Evolutionary conservation across 129 eudicot genomes (phyloP).

Genomic region (Helichrysum umbraculigerum): DNA sequence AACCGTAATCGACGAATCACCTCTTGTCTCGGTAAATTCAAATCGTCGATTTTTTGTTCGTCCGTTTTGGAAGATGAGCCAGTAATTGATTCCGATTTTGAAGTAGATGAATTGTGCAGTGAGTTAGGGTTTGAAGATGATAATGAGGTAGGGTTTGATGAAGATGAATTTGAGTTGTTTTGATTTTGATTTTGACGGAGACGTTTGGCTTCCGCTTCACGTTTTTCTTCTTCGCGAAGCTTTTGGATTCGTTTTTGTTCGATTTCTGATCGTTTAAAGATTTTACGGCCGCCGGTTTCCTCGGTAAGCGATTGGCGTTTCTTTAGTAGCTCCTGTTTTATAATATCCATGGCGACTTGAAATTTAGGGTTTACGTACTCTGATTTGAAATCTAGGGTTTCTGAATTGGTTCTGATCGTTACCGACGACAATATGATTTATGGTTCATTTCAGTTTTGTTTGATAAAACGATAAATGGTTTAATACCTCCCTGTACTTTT

Average conservation of each 20-base stretch:
- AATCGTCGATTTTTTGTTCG: constrained; percentile 66
- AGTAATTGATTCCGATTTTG: constrained; percentile 48
- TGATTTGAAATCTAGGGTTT: background rate
- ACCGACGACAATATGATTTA: background rate
- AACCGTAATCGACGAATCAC: constrained; percentile 82
- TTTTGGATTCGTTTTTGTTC: constrained; percentile 76
- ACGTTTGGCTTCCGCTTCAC: constrained; percentile 70
- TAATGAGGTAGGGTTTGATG: constrained; percentile 37
- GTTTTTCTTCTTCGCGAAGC: constrained; percentile 77
- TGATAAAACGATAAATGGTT: background rate
- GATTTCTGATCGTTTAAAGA: constrained; percentile 89
- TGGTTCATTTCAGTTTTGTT: background rate
- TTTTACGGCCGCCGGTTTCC: constrained; percentile 59
- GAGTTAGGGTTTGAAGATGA: constrained; percentile 51
- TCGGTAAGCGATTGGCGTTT: constrained; percentile 57
- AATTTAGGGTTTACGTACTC: constrained; percentile 26
- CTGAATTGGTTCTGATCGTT: constrained; percentile 8
- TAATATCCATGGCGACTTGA: constrained; percentile 63
- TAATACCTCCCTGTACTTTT: background rate
- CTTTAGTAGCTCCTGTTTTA: constrained; percentile 69
- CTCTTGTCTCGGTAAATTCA: constrained; percentile 71
- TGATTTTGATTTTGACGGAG: constrained; percentile 43
- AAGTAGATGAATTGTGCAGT: constrained; percentile 40
- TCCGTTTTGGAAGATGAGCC: constrained; percentile 57
- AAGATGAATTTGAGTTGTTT: constrained; percentile 11